Conservation (phyloP, 106 monocot genomes). For the Amphibolis antarctica region DNA sequence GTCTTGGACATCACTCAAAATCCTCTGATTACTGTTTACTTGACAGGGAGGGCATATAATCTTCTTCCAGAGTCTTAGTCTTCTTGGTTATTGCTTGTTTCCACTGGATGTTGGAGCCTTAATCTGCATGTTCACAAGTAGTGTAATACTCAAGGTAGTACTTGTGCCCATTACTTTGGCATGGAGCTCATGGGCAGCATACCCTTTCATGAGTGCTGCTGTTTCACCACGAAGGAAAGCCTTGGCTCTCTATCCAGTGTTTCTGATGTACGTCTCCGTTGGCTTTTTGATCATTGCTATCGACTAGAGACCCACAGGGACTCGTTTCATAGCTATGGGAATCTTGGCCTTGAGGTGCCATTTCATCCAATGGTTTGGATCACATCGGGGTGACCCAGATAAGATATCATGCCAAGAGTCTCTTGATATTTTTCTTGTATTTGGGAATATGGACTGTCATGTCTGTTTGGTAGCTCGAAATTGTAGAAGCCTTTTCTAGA, state of each 20-base stretch:
- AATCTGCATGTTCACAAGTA: slow-evolving; percentile 67
- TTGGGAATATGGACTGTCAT: background rate
- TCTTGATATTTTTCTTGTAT: background rate
- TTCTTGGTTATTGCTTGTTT: slow-evolving; percentile 80
- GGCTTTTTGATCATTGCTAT: slow-evolving; percentile 88
- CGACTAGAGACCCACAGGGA: slow-evolving; percentile 23
- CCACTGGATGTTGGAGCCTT: slow-evolving; percentile 70
- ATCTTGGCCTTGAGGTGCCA: background rate
- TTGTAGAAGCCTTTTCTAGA: background rate
- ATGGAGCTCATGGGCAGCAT: slow-evolving; percentile 98
- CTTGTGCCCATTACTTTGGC: slow-evolving; percentile 53
- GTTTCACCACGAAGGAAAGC: slow-evolving; percentile 79
- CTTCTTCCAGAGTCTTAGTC: slow-evolving; percentile 86
- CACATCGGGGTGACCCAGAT: background rate
- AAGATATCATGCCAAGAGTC: background rate
- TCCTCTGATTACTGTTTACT: slow-evolving; percentile 3
- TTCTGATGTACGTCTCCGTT: slow-evolving; percentile 87
- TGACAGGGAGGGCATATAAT: slow-evolving; percentile 84
- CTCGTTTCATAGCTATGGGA: background rate
- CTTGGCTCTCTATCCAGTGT: slow-evolving; percentile 80
- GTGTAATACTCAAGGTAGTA: slow-evolving; percentile 67
- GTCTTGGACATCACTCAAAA: background rate
- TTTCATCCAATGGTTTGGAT: background rate
- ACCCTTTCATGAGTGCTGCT: slow-evolving; percentile 91
- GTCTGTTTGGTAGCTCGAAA: background rate